Base-by-base conservation (phyloP, 495 filamentous ascomycete genomes). In the Daldinia caldariorum region DNA sequence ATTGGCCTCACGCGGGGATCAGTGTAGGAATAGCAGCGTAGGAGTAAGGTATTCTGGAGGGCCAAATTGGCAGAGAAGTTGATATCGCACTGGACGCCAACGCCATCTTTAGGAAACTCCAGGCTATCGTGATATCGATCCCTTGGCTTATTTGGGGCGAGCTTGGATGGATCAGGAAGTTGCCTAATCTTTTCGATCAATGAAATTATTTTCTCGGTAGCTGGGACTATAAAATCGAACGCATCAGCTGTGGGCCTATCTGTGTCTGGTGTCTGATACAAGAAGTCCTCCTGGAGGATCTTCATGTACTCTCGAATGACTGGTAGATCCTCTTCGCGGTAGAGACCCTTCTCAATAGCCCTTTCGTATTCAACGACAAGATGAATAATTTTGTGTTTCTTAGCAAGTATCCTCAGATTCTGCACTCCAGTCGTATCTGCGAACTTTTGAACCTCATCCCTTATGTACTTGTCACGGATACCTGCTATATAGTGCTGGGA, bases 41-140 rank as follows among this genome's bases (percentile, higher is more conserved):
- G 82, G 4, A 96, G 85, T 22, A 85, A 78, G 0, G 93, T 94
- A 79, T 95, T 96, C 70, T 93, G 89, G 6, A 95, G 75, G 0
- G 87, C 93, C 10, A 96, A 83, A 41, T 88, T 85, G 20, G 94
- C 92, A 0, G 89, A 89, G 69, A 95, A 95, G 71, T 93, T 94
- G 79, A 96, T 92, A 74, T 96, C 92, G 77, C 89, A 93, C 75
- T 90, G 90, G 12, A 93, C 88, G 16, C 91, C 91, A 31, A 89
- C 83, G 9, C 87, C 89, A 6, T 77, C 75, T 64, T 90, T 91
- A 6, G 91, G 89, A 49, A 92, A 92, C 67, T 92, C 90, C 3
- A 93, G 81, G 45, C 84, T 84, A 43, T 89, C 87, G 51, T 71
- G 79, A 69, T 82, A 81, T 35, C 78, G 74, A 63, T 86, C 82